Conservation (phyloP, 2,329 filamentous ascomycete genomes). For the Hirsutella rhossiliensis region DNA sequence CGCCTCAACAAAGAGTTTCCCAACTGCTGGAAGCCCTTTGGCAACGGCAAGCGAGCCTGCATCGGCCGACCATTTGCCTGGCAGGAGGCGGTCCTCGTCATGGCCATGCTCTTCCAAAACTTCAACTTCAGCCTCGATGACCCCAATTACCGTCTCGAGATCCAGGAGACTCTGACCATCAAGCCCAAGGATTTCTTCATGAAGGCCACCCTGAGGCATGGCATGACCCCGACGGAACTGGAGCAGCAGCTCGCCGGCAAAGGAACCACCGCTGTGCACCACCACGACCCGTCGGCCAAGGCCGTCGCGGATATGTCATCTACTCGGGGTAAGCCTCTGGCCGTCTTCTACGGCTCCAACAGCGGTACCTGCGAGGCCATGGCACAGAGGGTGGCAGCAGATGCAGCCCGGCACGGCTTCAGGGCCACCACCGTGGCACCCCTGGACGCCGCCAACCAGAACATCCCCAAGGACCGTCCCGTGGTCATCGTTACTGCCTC, state of each 20-base stretch:
- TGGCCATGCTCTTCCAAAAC: slow-evolving; percentile 56
- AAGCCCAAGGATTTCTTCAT: slow-evolving; percentile 55
- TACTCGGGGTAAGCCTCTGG: slow-evolving; percentile 31
- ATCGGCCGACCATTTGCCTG: slow-evolving; percentile 64
- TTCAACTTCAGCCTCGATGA: slow-evolving; percentile 56
- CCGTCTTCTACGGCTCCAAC: slow-evolving; percentile 64
- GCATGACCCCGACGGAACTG: slow-evolving; percentile 30
- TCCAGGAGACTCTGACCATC: slow-evolving; percentile 46
- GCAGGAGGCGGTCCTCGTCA: slow-evolving; percentile 55
- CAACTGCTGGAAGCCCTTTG: slow-evolving; percentile 62
- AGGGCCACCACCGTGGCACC: slow-evolving; percentile 36
- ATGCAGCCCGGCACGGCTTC: slow-evolving; percentile 49
- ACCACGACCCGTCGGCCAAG: slow-evolving; percentile 1
- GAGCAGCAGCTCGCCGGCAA: slow-evolving; percentile 30
- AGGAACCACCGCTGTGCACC: slow-evolving; percentile 6
- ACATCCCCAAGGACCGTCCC: slow-evolving; percentile 46
- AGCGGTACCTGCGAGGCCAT: slow-evolving; percentile 63
- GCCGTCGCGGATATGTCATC: not conserved
- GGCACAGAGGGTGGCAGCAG: slow-evolving; percentile 48
- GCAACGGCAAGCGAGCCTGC: slow-evolving; percentile 57
- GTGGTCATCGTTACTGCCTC: slow-evolving; percentile 57
- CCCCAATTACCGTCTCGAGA: slow-evolving; percentile 42
- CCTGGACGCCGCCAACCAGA: slow-evolving; percentile 49
- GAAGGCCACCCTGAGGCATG: slow-evolving; percentile 40
- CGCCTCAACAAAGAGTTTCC: slow-evolving; percentile 46